Conservation (phyloP, 768 basidiomycete species). For the Podaxis sp. region DNA sequence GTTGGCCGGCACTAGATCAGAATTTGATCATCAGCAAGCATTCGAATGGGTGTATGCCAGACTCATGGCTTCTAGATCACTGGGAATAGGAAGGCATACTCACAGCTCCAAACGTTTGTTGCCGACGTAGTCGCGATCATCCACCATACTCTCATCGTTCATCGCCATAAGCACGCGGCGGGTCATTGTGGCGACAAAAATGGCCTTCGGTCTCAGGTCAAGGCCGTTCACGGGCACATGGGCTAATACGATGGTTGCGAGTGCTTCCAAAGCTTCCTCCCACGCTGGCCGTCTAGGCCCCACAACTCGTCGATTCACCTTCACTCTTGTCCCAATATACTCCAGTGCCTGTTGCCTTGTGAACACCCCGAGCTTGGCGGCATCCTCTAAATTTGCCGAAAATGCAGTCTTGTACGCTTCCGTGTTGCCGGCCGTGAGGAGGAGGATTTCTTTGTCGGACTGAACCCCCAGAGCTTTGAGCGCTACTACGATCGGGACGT, state of each 20-base stretch:
- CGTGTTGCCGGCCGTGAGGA: conserved; percentile 89
- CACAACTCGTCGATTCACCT: conserved; percentile 77
- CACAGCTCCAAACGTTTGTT: conserved; percentile 98
- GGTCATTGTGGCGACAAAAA: conserved; percentile 98
- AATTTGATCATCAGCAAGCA: conserved; percentile 8
- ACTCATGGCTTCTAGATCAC: background rate
- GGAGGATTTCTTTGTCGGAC: conserved; percentile 96
- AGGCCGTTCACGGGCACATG: conserved; percentile 91
- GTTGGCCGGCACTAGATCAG: conserved; percentile 80
- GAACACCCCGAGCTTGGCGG: conserved; percentile 86
- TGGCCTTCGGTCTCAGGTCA: conserved; percentile 91
- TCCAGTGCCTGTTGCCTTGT: conserved; percentile 94
- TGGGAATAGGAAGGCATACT: conserved; percentile 29
- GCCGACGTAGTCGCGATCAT: conserved; percentile 98
- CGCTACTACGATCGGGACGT: conserved; percentile 93
- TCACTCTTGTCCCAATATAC: conserved; percentile 92
- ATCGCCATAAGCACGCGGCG: conserved; percentile 94
- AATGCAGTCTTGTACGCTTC: conserved; percentile 87
- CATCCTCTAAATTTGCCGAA: conserved; percentile 91
- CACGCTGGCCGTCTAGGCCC: conserved; percentile 83
- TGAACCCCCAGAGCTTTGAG: conserved; percentile 96
- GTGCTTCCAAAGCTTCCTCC: conserved; percentile 94
- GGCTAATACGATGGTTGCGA: conserved; percentile 96
- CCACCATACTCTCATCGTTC: conserved; percentile 95
- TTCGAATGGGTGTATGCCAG: background rate